Evolutionary conservation across 345 rosid genomes (phyloP), one percentile per base, ranked within the genome.

Genomic region (Populus nigra): DNA sequence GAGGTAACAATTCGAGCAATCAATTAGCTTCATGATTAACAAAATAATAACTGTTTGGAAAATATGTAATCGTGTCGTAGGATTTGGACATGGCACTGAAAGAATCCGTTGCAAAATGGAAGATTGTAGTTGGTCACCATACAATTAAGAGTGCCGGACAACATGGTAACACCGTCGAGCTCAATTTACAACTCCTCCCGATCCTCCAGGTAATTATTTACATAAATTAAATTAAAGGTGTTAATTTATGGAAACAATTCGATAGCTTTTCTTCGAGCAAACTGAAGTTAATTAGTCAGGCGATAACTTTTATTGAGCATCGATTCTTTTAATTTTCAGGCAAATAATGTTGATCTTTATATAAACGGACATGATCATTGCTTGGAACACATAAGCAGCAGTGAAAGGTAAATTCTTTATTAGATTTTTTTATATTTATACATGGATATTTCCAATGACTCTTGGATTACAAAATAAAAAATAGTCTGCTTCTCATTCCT

Each of bases 311-410:
- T 22, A 27, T 2, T 9, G 4, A 3, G 29, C 62, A n/a, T 69
- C 35, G 16, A 29, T n/a, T 71, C 2, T 16, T 27, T 75, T n/a
- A 20, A 27, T 79, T 7, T 41, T 23, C 83, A 91, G 95, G 90
- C 76, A 62, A 86, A 89, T 59, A 69, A 84, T 65, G 94, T 92
- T 18, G 92, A 94, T 78, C 73, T 92, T 27, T 94, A 92, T 62
- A 76, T 94, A 25, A 94, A 94, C 23, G 97, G 97, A 36, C 97
- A 92, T 71, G 98, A 93, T 71, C 95, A 94, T 77, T 94, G 98
- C 88, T 79, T 94, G 88, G 79, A 94, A 71, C 97, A 90, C 49
- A 92, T 92, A 11, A 84, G 88, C n/a, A 88, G 93, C 85, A 75
- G 36, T 1, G 68, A 84, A 70, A 90, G 93, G 94, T 89, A 75